phyloP scores from a whole-genome alignment of 768 basidiomycete genomes.

The Butyriboletus loyo region DNA sequence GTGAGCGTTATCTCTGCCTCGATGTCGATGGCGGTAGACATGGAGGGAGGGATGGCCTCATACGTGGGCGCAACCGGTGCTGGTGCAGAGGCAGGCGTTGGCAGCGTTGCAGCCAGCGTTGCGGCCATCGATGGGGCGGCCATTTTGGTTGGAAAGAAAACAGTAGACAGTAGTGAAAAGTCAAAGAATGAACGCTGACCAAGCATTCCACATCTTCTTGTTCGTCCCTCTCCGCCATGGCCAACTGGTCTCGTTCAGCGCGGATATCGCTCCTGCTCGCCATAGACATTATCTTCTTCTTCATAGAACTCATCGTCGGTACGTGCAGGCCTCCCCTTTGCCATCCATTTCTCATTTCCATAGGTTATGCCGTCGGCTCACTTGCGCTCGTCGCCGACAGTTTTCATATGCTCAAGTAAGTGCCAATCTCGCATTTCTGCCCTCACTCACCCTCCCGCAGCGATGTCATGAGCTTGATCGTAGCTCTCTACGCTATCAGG shows the following conservation, averaged over 20 bases:
- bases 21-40: conserved; percentile 91
- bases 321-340: conserved; percentile 22
- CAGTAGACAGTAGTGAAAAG: background rate
- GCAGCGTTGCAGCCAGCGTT: conserved; percentile 81
- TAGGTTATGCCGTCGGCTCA: conserved; percentile 94
- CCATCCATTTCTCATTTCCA: conserved; percentile 9
- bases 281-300: conserved; percentile 86
- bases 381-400: conserved; percentile 94
- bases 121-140: conserved; percentile 88
- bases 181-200: conserved; percentile 16
- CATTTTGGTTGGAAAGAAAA: conserved; percentile 34
- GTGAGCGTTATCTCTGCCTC: conserved; percentile 85
- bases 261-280: conserved; percentile 72
- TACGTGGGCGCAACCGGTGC: conserved; percentile 64
- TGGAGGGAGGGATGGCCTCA: conserved; percentile 87
- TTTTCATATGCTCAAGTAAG: conserved; percentile 98
- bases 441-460: conserved; percentile 41
- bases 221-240: conserved; percentile 26
- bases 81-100: conserved; percentile 56
- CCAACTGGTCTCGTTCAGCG: conserved; percentile 57
- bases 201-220: conserved; percentile 8
- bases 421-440: conserved; percentile 5
- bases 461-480: conserved; percentile 93
- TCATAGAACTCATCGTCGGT: conserved; percentile 83
- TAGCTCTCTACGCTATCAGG: conserved; percentile 94